phyloP scores from a whole-genome alignment of 805 yeast species.

The Priceomyces carsonii region DNA sequence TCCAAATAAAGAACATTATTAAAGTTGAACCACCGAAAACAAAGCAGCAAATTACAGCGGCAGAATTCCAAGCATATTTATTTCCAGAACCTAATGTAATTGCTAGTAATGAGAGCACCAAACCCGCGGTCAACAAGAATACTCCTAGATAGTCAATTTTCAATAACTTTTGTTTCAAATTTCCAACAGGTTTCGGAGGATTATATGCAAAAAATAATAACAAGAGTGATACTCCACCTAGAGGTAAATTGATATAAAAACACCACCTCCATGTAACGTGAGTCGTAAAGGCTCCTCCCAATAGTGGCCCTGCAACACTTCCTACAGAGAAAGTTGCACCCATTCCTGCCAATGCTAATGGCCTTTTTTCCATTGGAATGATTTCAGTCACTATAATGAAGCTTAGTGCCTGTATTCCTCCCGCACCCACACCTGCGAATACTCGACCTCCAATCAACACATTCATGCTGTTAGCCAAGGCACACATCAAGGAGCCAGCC shows the following conservation, averaged over 20 bases:
- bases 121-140: slow-evolving; percentile 32
- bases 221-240: slow-evolving; percentile 49
- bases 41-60: slow-evolving; percentile 44
- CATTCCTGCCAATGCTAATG: slow-evolving; percentile 28
- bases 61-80: slow-evolving; percentile 48
- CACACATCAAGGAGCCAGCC: slow-evolving; percentile 21
- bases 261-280: slow-evolving; percentile 68
- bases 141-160: slow-evolving; percentile 46
- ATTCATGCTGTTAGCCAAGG: slow-evolving; percentile 19
- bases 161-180: slow-evolving; percentile 29
- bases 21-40: slow-evolving; percentile 40
- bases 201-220: slow-evolving; percentile 35
- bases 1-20: slow-evolving; percentile 32
- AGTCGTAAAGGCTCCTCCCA: slow-evolving; percentile 61
- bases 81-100: slow-evolving; percentile 48
- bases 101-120: slow-evolving; percentile 43
- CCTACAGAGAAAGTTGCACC: slow-evolving; percentile 44
- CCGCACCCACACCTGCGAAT: slow-evolving; percentile 24
- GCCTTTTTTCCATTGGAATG: slow-evolving; percentile 26
- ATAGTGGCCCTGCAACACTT: slow-evolving; percentile 53
- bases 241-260: slow-evolving; percentile 61
- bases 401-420: slow-evolving; percentile 20
- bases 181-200: slow-evolving; percentile 40
- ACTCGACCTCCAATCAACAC: slow-evolving; percentile 28
- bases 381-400: slow-evolving; percentile 18